Conservation (phyloP, 2,329 filamentous ascomycete genomes). For the Acrocalymma vagum region DNA sequence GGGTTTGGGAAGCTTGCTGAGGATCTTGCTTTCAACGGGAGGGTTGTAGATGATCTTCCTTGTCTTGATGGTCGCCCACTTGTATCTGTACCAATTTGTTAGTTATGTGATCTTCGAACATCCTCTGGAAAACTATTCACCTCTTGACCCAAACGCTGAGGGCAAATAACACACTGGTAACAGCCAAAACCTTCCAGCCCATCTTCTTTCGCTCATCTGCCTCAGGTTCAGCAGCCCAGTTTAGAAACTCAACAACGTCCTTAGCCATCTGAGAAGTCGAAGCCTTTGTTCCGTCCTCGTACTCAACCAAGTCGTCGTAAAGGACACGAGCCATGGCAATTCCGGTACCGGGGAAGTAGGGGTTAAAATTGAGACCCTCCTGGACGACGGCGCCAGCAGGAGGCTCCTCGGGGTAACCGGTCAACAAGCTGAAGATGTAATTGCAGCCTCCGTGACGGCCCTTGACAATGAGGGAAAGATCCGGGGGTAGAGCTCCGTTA, state of each 20-base stretch:
- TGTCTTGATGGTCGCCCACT: constrained; percentile 96
- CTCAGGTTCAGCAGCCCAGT: constrained; percentile 98
- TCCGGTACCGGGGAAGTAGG: constrained; percentile 98
- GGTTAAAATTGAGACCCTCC: constrained; percentile 98
- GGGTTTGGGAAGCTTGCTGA: constrained; percentile 41
- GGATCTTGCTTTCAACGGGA: constrained; percentile 56
- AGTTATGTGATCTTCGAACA: constrained; percentile 21
- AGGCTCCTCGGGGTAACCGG: constrained; percentile 95
- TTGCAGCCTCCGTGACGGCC: constrained; percentile 96
- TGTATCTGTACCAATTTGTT: constrained; percentile 70
- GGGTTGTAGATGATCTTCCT: constrained; percentile 91
- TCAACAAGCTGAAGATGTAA: constrained; percentile 97
- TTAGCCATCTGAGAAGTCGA: constrained; percentile 99
- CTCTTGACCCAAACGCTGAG: constrained; percentile 97
- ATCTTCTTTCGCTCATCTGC: constrained; percentile 99
- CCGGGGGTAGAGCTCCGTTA: constrained; percentile 95
- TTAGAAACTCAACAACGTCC: constrained; percentile 98
- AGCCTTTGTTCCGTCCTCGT: constrained; percentile 94
- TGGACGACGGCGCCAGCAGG: constrained; percentile 87
- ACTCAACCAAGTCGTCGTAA: constrained; percentile 96
- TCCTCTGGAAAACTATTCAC: constrained; percentile 45
- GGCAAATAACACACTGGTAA: constrained; percentile 80
- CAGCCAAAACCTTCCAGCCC: constrained; percentile 93
- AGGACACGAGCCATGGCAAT: constrained; percentile 99
- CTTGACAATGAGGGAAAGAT: constrained; percentile 98